Base-by-base conservation (phyloP, 768 basidiomycete species). In the Russula brevipes region DNA sequence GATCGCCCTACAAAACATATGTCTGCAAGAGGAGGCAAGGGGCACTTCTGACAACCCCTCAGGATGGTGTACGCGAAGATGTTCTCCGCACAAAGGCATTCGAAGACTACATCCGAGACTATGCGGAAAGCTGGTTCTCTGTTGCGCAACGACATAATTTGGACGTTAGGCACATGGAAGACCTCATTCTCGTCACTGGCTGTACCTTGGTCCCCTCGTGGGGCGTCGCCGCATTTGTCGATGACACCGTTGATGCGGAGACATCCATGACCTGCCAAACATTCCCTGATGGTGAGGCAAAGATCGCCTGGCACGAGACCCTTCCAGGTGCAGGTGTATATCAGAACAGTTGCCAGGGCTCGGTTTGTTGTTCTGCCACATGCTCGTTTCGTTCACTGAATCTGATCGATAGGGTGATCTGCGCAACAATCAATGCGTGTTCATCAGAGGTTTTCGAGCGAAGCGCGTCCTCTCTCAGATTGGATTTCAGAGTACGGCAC, bases 141-240 rank as follows among this genome's bases (percentile, higher is more conserved):
- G 36, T 63, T 38, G 50, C 62, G 5, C 49, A 45, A 30, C 36
- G 56, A 57, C 24, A 39, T 4, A 16, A 38, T 30, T 51, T 63
- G 9, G 56, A 19, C 10, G 57, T 59, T 44, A 41, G 57, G 6
- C 24, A 24, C 24, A 59, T 63, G 62, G 62, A 63, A 44, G 62
- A 63, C 50, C 36, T 63, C 33, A 63, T 63, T 30, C 50, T 63
- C 12, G 62, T 63, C 39, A 52, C 62, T 12, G 57, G 62, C 7
- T 63, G 62, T 45, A 47, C 49, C 36, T 17, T 57, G 16, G 52
- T 45, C n/a, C 44, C 51, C 16, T 49, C 62, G 11, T 63, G 62
- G 62, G 62, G 50, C 17, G 35, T 17, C 3, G 55, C 42, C 38
- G 46, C 57, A 9, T 63, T 63, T 12, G 5, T n/a, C 7, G 55